Evolutionary conservation across 225 moss, liverwort and hornwort species (phyloP).

Genomic region (Pseudisothecium myosuroides): DNA sequence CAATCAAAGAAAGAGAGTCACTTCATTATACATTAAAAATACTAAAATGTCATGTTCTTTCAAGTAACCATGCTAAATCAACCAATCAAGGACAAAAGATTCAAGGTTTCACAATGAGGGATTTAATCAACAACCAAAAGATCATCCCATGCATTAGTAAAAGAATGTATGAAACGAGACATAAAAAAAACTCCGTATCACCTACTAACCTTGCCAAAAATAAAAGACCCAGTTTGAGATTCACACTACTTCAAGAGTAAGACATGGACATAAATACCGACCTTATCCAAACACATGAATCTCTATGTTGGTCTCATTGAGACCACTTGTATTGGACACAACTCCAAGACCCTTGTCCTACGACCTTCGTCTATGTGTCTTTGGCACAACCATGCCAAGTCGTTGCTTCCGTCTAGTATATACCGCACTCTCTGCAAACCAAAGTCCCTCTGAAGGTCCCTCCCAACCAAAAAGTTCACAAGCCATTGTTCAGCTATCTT

Average conservation of each 20-base stretch:
- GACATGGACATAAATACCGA: no score
- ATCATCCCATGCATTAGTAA: fast-evolving
- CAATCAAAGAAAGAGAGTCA: neutral
- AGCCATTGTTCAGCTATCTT: neutral
- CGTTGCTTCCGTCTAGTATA: neutral
- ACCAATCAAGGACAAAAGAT: neutral
- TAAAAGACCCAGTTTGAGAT: fast-evolving
- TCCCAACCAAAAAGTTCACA: neutral
- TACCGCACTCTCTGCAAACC: neutral
- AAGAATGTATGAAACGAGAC: fast-evolving
- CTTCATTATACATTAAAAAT: neutral
- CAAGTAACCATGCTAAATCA: neutral
- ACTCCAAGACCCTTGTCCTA: neutral
- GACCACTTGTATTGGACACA: neutral
- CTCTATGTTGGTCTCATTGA: neutral
- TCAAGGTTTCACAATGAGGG: neutral
- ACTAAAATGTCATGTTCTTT: neutral
- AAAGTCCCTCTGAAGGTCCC: neutral
- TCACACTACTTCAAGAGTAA: fast-evolving
- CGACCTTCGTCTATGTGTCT: neutral
- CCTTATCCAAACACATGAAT: neutral
- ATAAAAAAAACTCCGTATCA: fast-evolving
- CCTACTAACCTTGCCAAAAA: neutral
- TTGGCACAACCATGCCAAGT: neutral
- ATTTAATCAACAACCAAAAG: neutral